A percentile compares a stretch with the other conserved stretches of the same genome.
Conservation (phyloP, 2,329 filamentous ascomycete species). For the Fonsecaea nubica region DNA sequence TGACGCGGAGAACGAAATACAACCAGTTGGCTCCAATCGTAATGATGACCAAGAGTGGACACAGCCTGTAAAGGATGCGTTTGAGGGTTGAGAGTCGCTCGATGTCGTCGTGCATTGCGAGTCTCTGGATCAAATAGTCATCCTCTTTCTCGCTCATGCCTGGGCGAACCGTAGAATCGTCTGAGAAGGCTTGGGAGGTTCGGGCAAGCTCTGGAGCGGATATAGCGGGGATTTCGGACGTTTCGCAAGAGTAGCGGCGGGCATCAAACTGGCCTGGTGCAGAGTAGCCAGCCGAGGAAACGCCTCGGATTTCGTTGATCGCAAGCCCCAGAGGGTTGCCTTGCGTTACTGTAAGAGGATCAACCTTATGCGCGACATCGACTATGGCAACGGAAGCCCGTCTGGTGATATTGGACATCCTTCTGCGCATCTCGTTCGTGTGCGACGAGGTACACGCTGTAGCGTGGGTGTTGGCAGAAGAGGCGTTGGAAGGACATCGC, state of each 20-base stretch:
- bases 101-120: conserved; percentile 32
- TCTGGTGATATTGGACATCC: conserved; percentile 26
- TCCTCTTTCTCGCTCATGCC: conserved; percentile 30
- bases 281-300: conserved; percentile 31
- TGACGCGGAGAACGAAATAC: conserved; percentile 33
- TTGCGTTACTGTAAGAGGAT: conserved; percentile 28
- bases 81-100: conserved; percentile 27
- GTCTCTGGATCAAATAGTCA: conserved; percentile 30
- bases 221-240: conserved; percentile 1
- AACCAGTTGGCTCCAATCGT: conserved; percentile 30
- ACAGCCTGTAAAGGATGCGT: conserved; percentile 26
- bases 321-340: conserved; percentile 31
- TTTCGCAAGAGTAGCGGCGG: conserved; percentile 21
- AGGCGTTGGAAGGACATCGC: conserved; percentile 3
- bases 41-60: conserved; percentile 28
- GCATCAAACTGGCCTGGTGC: conserved; percentile 27
- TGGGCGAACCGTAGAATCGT: conserved; percentile 13
- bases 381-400: conserved; percentile 25
- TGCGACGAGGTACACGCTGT: not conserved
- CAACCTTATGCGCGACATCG: conserved; percentile 28
- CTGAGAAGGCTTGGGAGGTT: not conserved
- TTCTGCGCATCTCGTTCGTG: conserved; percentile 16
- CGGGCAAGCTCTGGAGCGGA: conserved; percentile 14
- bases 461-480: not conserved
- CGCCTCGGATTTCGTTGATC: conserved; percentile 32